These are phyloP conservation scores for Pistacia vera DNA, from an alignment of 345 rosid genomes.

Conservation along the genomic window DNA sequence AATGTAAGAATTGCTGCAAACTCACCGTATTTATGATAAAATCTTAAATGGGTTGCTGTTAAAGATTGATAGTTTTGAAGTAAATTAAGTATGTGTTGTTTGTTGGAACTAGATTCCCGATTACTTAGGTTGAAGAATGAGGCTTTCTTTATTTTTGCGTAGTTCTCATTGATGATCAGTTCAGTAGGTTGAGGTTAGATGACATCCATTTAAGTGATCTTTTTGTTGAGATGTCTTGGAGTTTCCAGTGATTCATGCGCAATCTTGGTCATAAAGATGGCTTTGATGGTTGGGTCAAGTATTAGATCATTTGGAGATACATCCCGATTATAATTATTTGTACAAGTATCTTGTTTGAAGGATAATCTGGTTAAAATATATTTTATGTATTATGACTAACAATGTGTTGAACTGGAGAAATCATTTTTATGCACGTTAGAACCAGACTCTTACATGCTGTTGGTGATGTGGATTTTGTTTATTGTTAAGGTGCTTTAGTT, in stretches of 20 bases:
- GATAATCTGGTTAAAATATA: too few species aligned
- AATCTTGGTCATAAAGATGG: too few species aligned
- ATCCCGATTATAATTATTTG: too few species aligned
- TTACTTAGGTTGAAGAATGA: neutral
- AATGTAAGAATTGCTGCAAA: neutral
- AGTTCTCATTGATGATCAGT: neutral
- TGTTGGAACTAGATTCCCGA: neutral
- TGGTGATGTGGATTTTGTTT: neutral
- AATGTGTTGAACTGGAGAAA: neutral
- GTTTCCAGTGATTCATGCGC: too few species aligned
- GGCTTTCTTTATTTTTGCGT: neutral
- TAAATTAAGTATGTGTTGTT: too few species aligned
- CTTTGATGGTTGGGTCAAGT: too few species aligned
- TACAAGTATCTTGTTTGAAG: too few species aligned
- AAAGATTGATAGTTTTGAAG: neutral
- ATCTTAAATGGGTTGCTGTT: neutral
- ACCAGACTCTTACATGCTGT: neutral
- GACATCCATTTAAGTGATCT: too few species aligned
- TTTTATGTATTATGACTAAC: neutral
- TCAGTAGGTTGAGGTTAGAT: neutral
- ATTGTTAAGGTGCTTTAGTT: neutral
- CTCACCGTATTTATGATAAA: slow-evolving; percentile 10
- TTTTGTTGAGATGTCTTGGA: too few species aligned
- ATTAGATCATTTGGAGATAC: too few species aligned
- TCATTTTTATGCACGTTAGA: neutral